Percentiles rank a stretch among this genome's conserved stretches.
Evolutionary conservation across 805 yeast species (phyloP).

Genomic region (Wickerhamomyces queroliae): DNA sequence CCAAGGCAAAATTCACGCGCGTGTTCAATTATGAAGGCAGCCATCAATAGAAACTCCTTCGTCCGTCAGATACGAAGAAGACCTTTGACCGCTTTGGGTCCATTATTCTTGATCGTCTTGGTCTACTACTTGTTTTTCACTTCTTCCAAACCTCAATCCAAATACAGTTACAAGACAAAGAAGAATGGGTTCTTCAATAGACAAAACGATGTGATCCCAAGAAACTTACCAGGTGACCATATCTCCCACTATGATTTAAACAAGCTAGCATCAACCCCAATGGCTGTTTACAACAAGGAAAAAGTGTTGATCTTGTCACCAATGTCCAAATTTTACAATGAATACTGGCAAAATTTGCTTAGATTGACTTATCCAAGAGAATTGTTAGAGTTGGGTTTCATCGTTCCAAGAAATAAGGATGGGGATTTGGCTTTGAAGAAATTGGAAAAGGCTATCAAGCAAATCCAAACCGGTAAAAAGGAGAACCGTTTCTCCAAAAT

Average conservation of each 20-base stretch:
- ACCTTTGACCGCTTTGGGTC: slow-evolving; percentile 43
- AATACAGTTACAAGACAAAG: slow-evolving; percentile 22
- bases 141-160: slow-evolving; percentile 21
- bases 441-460: slow-evolving; percentile 72
- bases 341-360: slow-evolving; percentile 83
- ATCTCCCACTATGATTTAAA: slow-evolving; percentile 84
- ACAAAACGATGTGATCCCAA: slow-evolving; percentile 52
- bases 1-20: background rate
- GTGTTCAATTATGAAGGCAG: slow-evolving; percentile 16
- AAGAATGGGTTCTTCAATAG: slow-evolving; percentile 27
- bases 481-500: slow-evolving; percentile 72
- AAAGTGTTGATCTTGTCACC: slow-evolving; percentile 86
- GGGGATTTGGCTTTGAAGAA: slow-evolving; percentile 76
- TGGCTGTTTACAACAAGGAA: slow-evolving; percentile 72
- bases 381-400: slow-evolving; percentile 83
- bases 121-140: slow-evolving; percentile 38
- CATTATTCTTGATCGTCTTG: slow-evolving; percentile 35
- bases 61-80: slow-evolving; percentile 56
- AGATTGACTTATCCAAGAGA: slow-evolving; percentile 78
- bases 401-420: slow-evolving; percentile 73
- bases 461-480: slow-evolving; percentile 57
- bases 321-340: slow-evolving; percentile 76
- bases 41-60: slow-evolving; percentile 25
- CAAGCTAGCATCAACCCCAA: slow-evolving; percentile 61
- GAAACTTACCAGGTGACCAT: slow-evolving; percentile 63